A percentile compares a stretch with the other conserved stretches of the same genome.
Evolutionary conservation across 129 eudicot species (phyloP).

Genomic region (Chrysanthemum seticuspe): DNA sequence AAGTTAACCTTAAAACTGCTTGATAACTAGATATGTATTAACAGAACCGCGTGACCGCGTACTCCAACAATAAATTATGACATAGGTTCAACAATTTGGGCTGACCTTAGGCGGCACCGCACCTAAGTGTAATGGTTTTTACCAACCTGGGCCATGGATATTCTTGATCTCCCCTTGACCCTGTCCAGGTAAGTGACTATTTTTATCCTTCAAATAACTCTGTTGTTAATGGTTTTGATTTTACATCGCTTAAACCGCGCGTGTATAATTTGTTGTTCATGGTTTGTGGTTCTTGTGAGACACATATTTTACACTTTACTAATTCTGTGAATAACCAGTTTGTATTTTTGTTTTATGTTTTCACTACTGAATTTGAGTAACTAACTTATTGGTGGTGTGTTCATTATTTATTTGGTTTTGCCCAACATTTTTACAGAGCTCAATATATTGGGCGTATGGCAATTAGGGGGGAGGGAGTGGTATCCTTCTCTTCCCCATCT

Average conservation of each 20-base stretch:
- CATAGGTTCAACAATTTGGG: conserved; percentile 29
- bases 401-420: too few relatives aligned
- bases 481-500: too few relatives aligned
- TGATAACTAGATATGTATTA: not conserved
- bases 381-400: too few relatives aligned
- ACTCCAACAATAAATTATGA: conserved; percentile 56
- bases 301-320: not conserved
- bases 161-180: conserved; percentile 1
- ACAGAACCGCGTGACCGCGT: conserved; percentile 51
- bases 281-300: not conserved
- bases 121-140: not conserved
- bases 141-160: not conserved
- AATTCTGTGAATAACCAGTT: not conserved
- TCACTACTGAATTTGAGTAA: too few relatives aligned
- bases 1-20: too few relatives aligned
- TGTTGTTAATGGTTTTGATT: not conserved
- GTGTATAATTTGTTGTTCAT: not conserved
- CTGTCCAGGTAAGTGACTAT: not conserved
- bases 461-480: too few relatives aligned
- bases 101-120: conserved; percentile 9
- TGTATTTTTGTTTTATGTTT: too few relatives aligned
- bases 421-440: too few relatives aligned
- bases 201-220: too few relatives aligned
- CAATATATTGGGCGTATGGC: too few relatives aligned
- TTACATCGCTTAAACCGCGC: too few relatives aligned